These are phyloP conservation scores for Microglena sp. DNA, from an alignment of 139 green algal species.

Conservation along the genomic window DNA sequence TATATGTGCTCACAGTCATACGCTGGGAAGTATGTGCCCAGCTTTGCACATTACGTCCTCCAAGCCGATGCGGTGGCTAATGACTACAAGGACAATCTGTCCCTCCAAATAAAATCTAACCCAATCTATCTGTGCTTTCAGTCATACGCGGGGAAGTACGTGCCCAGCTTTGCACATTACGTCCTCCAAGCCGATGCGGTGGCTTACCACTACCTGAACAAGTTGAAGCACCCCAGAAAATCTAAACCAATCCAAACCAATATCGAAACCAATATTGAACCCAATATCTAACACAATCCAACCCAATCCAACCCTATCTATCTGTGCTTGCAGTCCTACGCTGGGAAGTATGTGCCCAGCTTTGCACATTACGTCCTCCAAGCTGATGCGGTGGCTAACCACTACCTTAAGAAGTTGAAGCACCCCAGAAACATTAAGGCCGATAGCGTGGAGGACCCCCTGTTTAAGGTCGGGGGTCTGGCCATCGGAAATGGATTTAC, in stretches of 20 bases:
- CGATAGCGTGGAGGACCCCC: constrained; percentile 17
- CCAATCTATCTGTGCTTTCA: too few species aligned
- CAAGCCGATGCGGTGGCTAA: constrained; percentile 32
- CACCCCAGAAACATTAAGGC: constrained; percentile 6
- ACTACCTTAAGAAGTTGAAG: constrained; percentile 14
- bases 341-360: constrained; percentile 49
- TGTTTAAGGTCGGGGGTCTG: constrained; percentile 36
- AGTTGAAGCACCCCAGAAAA: too few species aligned
- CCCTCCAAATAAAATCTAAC: too few species aligned
- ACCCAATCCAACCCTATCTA: too few species aligned
- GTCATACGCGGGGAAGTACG: constrained; percentile 46
- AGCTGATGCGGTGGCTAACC: constrained; percentile 15
- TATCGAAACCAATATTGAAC: too few species aligned
- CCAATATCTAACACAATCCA: too few species aligned
- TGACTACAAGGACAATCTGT: too few species aligned
- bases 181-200: constrained; percentile 33
- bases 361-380: constrained; percentile 44
- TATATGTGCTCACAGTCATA: too few species aligned
- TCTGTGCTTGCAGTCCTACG: constrained; percentile 22
- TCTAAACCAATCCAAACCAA: too few species aligned
- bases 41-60: constrained; percentile 40
- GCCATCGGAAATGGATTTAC: constrained; percentile 50
- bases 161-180: constrained; percentile 40
- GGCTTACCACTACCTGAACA: constrained; percentile 17
- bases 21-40: constrained; percentile 48